Evolutionary conservation across 2,329 filamentous ascomycete genomes (phyloP), one percentile per base, ranked within the genome.

Genomic region (Pseudodiploospora longispora): DNA sequence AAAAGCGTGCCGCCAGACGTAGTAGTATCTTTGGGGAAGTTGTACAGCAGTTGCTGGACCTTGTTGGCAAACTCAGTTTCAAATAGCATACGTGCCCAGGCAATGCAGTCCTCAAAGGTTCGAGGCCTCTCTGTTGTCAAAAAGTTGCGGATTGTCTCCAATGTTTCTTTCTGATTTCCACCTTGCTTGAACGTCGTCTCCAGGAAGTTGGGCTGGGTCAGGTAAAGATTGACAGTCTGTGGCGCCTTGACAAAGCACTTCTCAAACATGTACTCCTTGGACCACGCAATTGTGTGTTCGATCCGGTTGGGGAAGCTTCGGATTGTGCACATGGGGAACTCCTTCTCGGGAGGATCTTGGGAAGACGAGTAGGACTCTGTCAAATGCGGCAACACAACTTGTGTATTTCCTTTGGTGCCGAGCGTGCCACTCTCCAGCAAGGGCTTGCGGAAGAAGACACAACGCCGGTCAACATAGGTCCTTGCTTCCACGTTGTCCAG

Each of bases 391-490:
- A 98, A 76, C 40, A 98, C 82, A 47, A 98, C 93, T 61, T 98
- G 93, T 6, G 89, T 95, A 70, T 98, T 98, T 59, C 93, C 93
- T 75, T 98, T 98, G 47, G 94, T 97, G 41, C 93, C 93, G n/a
- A 98, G 79, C 32, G 93, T 98, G 52, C 93, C 93, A 61, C 90
- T 96, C 73, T 98, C 93, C 7, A 98, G 78, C 4, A 98, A 74
- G 38, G 93, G 87, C 74, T 97, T 97, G 65, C 84, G 87, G 85
- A 97, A 98, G 74, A 97, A 96, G 46, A 98, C 90, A 60, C 93
- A 98, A 58, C 91, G 83, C 48, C 90, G 80, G 62, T 98, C 93
- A 47, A 98, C 91, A 53, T 98, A 98, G 19, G 90, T 95, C 61
- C 93, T 82, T 19, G 93, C 93, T 62, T 97, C 91, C 6, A 98